Base-by-base conservation (phyloP, 2,329 filamentous ascomycete species). In the Lasiodiplodia gonubiensis region DNA sequence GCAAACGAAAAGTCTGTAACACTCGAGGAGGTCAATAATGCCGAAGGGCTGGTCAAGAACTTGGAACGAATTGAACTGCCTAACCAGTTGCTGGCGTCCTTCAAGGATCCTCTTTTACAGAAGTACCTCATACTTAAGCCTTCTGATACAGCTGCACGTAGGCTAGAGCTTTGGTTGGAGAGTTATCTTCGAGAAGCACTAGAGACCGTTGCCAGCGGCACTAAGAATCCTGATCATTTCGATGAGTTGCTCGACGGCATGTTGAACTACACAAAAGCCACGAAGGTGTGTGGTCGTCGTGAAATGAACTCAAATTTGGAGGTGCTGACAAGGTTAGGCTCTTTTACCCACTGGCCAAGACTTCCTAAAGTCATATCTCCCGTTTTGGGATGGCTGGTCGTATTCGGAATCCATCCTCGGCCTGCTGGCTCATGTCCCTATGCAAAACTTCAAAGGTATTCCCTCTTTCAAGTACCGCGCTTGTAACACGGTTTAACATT, bases 1-100 rank as follows among this genome's bases (percentile, higher is more conserved):
- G 90, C 90, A 18, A 42, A 49, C 11, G 37, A 80, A 77, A 70
- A 71, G 25, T 80, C 79, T 87, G 3, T 80, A 16, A 81, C 79
- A 11, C 79, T 96, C 5, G 92, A 96, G 74, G 93, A 96, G 74
- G 88, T 96, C 65, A 90, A 93, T 72, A 89, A 84, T 69, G 88
- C 89, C 14, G 82, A 88, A 27, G 84, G 87, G 60, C 90, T 97
- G 68, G 89, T 93, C 6, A 85, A 86, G 53, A 90, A 87, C 67
- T 78, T 97, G 10, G 92, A 96, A 71, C 91, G 86, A 71, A 89
- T 97, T 30, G 91, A 95, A 76, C 81, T 93, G 49, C 93, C 93
- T 0, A 93, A 91, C 70, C 93, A 97, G 77, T 83, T 96, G 2
- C 88, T 93, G 49, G 91, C 93, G 5, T 88, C 92, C 4, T 81